These are phyloP conservation scores for Syzygium syzygioides DNA, from an alignment of 441 rosid species.

Conservation along the genomic window DNA sequence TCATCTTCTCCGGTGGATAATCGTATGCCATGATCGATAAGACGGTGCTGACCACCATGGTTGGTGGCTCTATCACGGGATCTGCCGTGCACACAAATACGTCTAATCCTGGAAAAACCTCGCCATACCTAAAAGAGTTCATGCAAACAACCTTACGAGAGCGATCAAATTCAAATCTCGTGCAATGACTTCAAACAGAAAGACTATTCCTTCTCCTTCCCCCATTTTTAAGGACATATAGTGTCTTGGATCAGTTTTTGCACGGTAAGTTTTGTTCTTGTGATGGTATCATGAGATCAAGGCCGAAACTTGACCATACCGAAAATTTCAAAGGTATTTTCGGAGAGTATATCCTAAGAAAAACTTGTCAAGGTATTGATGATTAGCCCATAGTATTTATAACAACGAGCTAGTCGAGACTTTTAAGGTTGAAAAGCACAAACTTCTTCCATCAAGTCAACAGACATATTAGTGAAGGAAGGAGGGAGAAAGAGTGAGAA, in stretches of 20 bases:
- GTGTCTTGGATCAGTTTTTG: not conserved
- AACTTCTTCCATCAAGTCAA: not conserved
- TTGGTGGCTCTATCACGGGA: not conserved
- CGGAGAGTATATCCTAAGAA: not conserved
- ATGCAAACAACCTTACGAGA: not conserved
- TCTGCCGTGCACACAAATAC: not conserved
- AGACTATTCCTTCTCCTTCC: not conserved
- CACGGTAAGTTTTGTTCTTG: not conserved
- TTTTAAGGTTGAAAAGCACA: not conserved
- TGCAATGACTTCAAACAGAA: accelerated
- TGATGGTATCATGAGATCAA: not conserved
- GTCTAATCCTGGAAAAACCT: not conserved
- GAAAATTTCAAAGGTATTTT: not conserved
- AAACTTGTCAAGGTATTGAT: not conserved
- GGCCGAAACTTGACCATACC: not conserved
- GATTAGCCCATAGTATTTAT: not conserved
- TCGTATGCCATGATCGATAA: not conserved
- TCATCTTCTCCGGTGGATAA: not conserved
- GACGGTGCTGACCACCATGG: not conserved
- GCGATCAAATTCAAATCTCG: not conserved
- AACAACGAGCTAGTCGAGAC: not conserved
- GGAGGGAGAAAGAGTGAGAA: not conserved
- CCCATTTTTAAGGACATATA: not conserved
- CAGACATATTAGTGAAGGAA: not conserved
- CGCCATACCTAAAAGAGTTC: not conserved